Base-by-base conservation (phyloP, 2,329 filamentous ascomycete species). In the Penicillium paneum region DNA sequence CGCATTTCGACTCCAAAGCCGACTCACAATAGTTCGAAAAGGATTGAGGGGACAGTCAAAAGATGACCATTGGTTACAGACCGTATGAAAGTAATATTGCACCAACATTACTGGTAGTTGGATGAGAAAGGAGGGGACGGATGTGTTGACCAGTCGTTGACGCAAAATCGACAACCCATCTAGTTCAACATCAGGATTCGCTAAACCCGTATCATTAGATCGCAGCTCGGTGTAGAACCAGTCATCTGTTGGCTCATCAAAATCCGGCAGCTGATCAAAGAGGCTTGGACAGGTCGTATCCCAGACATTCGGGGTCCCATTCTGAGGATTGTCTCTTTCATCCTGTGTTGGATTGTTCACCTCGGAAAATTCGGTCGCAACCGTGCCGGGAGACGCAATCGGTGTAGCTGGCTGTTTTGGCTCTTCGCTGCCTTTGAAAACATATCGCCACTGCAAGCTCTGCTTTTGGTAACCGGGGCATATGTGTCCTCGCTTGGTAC, bases 11-110 rank as follows among this genome's bases (percentile, higher is more conserved):
- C 62, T 64, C 62, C 62, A 64, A 10, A 64, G 55, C 17, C 58
- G 58, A 31, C 62, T 62, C 38, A 64, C 36, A 32, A 64, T 63
- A 1, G 52, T 42, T 26, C 62, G 54, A 8, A 64, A 63, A 19
- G 62, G 62, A 43, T 63, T 64, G 17, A 64, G 52, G 11, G 62
- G 62, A 8, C 58, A 63, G 54, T 64, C 60, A 46, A 64, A 64
- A 3, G 60, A 64, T 17, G 62, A 63, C 62, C 60, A 63, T 32
- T 61, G 56, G 21, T 63, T 64, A 52, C 62, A 64, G 19, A 64
- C 62, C 7, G 59, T 58, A 35, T 63, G 58, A 26, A 64, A 64
- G 21, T 63, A 64, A 34, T 64, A 63, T 40, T 64, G 60, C 12
- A 64, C 60, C 15, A 64, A n/a, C 21, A 63, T 61, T 15, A 57